A percentile compares a stretch with the other conserved stretches of the same genome.
Conservation (phyloP, 1,284 basidiomycete species). For the Apiotrichum laibachii region DNA sequence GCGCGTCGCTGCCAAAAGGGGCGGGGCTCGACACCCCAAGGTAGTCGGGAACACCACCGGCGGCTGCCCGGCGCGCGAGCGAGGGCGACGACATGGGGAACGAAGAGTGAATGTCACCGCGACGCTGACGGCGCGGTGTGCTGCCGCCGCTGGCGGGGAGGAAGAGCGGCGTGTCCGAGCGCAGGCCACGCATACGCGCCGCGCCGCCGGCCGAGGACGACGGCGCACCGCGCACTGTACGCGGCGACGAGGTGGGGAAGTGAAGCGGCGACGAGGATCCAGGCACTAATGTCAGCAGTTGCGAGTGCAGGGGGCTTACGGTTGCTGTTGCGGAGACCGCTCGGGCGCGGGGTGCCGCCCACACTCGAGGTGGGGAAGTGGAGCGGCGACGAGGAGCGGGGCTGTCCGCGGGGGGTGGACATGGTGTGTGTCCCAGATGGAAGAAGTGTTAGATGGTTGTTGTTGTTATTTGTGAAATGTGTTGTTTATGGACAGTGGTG, state of each 20-base stretch:
- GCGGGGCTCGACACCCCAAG: slow-evolving; percentile 8
- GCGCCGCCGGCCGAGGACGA: slow-evolving; percentile 6
- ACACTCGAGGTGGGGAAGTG: slow-evolving; percentile 44
- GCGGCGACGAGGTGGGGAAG: slow-evolving; percentile 70
- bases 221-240: slow-evolving; percentile 35
- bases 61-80: slow-evolving; percentile 29
- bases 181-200: slow-evolving; percentile 16
- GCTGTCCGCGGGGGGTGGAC: slow-evolving; percentile 28
- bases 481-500: neutral
- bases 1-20: neutral
- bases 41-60: neutral
- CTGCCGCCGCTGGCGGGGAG: slow-evolving; percentile 52
- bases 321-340: slow-evolving; percentile 13
- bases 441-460: neutral
- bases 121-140: slow-evolving; percentile 65
- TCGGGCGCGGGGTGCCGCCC: slow-evolving; percentile 34
- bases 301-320: slow-evolving; percentile 7
- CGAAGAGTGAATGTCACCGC: slow-evolving; percentile 81
- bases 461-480: neutral
- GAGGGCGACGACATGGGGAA: slow-evolving; percentile 62
- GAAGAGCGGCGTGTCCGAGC: slow-evolving; percentile 48
- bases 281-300: neutral
- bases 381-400: slow-evolving; percentile 41
- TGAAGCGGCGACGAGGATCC: slow-evolving; percentile 59
- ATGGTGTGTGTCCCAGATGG: slow-evolving; percentile 17